These are phyloP conservation scores for Filosporella fistucella DNA, from an alignment of 495 filamentous ascomycete genomes.

Conservation along the genomic window DNA sequence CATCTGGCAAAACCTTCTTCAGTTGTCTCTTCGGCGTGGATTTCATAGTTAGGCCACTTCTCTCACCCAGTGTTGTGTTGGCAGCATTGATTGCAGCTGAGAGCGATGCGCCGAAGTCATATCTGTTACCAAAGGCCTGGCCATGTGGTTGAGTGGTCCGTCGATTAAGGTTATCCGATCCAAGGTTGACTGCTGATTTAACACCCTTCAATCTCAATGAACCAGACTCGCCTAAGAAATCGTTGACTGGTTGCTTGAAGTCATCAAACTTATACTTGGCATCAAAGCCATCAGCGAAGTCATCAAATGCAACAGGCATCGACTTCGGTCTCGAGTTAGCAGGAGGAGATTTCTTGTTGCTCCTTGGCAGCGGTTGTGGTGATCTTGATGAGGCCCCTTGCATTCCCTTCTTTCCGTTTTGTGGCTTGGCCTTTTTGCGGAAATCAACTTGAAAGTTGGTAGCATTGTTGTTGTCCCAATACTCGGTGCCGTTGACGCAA, in stretches of 20 bases:
- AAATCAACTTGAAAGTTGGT: slow-evolving; percentile 94
- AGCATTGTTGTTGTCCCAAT: slow-evolving; percentile 89
- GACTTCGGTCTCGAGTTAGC: slow-evolving; percentile 50
- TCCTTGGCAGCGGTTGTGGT: slow-evolving; percentile 64
- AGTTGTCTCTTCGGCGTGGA: slow-evolving; percentile 27
- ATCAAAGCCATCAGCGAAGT: slow-evolving; percentile 58
- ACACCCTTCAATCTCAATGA: slow-evolving; percentile 44
- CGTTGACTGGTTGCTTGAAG: slow-evolving; percentile 51
- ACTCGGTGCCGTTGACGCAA: slow-evolving; percentile 75
- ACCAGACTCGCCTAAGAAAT: slow-evolving; percentile 46
- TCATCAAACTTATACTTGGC: slow-evolving; percentile 45
- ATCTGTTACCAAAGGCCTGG: slow-evolving; percentile 84
- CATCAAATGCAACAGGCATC: slow-evolving; percentile 61
- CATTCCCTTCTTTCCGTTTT: slow-evolving; percentile 47
- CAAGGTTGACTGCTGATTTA: slow-evolving; percentile 38
- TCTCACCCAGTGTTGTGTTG: slow-evolving; percentile 46
- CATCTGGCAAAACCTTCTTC: slow-evolving; percentile 22
- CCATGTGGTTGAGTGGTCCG: slow-evolving; percentile 53
- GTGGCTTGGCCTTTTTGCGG: slow-evolving; percentile 61
- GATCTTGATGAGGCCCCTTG: slow-evolving; percentile 51
- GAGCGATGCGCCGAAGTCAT: slow-evolving; percentile 89
- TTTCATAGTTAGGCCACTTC: slow-evolving; percentile 44
- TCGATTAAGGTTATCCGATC: slow-evolving; percentile 42
- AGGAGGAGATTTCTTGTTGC: slow-evolving; percentile 50
- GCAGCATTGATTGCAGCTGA: slow-evolving; percentile 72